Base-by-base conservation (phyloP, 2,329 filamentous ascomycete genomes). In the Scedosporium minutisporum region DNA sequence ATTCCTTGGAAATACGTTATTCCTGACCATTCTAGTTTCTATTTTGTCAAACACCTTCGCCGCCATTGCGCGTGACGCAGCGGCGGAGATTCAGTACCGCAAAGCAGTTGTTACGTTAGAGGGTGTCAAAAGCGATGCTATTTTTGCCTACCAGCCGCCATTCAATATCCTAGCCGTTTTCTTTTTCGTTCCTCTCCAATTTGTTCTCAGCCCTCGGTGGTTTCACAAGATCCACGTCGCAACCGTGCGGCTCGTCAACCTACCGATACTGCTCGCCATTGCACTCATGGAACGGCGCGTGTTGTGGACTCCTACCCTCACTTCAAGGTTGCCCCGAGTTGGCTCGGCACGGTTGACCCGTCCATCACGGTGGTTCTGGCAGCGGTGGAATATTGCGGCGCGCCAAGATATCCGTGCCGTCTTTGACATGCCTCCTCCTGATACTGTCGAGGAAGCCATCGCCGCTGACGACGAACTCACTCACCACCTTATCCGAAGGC, bases 181-280 rank as follows among this genome's bases (percentile, higher is more conserved):
- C 64, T 71, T 92, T 29, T 80, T 95, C 16, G 79, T 93, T 1
- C 91, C 91, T 0, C 80, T 95, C 65, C 92, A 91, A 68, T 90
- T 90, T 68, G 68, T 90, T n/a, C 79, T 91, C 42, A 86, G 85
- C n/a, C 85, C 89, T 0, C 86, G 91, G 55, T 93, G 90, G 90
- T 95, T 95, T 71, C 91, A 96, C 78, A 95, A 93, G 75, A 89
- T 93, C 69, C 92, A 96, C 71, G 90, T 96, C 63, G 84, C 86
- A 63, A 83, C 84, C 9, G 87, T 95, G 23, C 86, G 90, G 44
- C 76, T 86, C 7, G 81, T 93, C 68, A 95, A 95, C 72, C 79
- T 89, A 2, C 91, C 91, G 0, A 77, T 93, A 4, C 79, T 96
- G 1, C 79, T 93, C 3, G 68, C 88, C 64, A 89, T 96, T 64